phyloP scores from a whole-genome alignment of 768 basidiomycete species.

The Suillus brevipes region DNA sequence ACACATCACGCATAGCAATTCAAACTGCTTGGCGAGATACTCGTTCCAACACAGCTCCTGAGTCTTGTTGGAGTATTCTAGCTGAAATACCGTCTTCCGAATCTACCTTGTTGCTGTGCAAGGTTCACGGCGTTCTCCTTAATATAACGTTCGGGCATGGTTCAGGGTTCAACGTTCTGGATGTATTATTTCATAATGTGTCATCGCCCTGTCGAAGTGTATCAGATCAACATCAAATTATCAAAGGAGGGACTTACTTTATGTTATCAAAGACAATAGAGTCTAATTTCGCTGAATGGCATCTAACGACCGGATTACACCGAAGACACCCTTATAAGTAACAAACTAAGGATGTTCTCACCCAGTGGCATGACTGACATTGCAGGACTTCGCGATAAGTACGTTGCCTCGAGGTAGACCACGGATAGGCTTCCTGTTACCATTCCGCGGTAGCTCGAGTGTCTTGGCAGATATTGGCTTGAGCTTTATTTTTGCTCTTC shows the following conservation, averaged over 20 bases:
- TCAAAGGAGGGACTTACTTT: slow-evolving; percentile 12
- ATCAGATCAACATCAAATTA: neutral
- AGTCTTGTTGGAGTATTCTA: neutral
- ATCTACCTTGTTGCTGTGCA: slow-evolving; percentile 22
- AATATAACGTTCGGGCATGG: slow-evolving; percentile 23
- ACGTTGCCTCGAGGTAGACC: slow-evolving; percentile 26
- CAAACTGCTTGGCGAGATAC: slow-evolving; percentile 30
- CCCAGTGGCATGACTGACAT: slow-evolving; percentile 24
- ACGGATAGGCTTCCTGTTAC: slow-evolving; percentile 17
- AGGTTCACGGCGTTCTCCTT: slow-evolving; percentile 16
- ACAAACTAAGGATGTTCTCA: slow-evolving; percentile 14
- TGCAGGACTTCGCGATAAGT: slow-evolving; percentile 18
- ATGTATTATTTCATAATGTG: slow-evolving; percentile 17
- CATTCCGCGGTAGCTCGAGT: slow-evolving; percentile 15
- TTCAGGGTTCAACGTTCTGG: slow-evolving; percentile 9
- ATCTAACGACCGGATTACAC: neutral
- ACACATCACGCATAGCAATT: slow-evolving; percentile 27
- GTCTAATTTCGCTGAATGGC: neutral
- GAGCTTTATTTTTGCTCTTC: slow-evolving; percentile 25
- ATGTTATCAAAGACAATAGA: slow-evolving; percentile 14
- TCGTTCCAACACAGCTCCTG: slow-evolving; percentile 28
- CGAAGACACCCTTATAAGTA: slow-evolving; percentile 28
- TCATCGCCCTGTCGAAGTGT: slow-evolving; percentile 25
- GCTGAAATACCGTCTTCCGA: slow-evolving; percentile 19
- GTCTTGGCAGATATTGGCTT: slow-evolving; percentile 28